These are phyloP conservation scores for Dendrobium nobile DNA, from an alignment of 106 monocot species.

Conservation along the genomic window DNA sequence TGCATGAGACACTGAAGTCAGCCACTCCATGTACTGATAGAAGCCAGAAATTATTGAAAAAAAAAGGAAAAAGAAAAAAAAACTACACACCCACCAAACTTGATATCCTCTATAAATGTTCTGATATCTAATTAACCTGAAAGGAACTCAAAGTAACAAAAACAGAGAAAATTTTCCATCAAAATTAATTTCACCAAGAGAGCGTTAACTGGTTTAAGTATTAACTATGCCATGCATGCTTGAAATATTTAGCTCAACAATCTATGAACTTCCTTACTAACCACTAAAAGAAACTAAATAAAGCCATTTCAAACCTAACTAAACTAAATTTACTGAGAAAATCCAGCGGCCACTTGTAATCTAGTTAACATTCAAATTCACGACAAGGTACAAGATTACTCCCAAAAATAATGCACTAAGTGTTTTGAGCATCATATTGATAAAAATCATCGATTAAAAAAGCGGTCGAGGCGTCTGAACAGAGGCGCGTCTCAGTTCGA, in stretches of 20 bases:
- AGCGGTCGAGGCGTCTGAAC: too few relatives aligned
- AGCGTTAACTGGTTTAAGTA: background rate
- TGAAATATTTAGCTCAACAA: background rate
- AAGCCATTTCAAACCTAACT: too few relatives aligned
- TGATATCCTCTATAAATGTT: background rate
- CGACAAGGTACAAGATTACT: too few relatives aligned
- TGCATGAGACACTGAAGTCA: background rate
- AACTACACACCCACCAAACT: background rate
- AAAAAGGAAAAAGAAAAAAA: background rate
- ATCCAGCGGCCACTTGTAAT: too few relatives aligned
- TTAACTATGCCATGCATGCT: background rate
- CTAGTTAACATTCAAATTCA: too few relatives aligned
- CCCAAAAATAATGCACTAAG: too few relatives aligned
- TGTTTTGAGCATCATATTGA: too few relatives aligned
- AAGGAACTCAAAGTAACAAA: background rate
- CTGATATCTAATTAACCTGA: background rate
- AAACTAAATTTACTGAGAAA: too few relatives aligned
- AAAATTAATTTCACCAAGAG: background rate
- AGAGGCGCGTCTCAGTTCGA: too few relatives aligned
- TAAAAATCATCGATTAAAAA: too few relatives aligned
- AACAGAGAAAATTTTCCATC: background rate
- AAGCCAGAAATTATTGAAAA: background rate
- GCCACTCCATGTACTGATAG: background rate
- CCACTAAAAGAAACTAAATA: too few relatives aligned
- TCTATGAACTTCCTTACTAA: background rate